Evolutionary conservation across 2,329 filamentous ascomycete species (phyloP).

Genomic region (Alternaria sp.): DNA sequence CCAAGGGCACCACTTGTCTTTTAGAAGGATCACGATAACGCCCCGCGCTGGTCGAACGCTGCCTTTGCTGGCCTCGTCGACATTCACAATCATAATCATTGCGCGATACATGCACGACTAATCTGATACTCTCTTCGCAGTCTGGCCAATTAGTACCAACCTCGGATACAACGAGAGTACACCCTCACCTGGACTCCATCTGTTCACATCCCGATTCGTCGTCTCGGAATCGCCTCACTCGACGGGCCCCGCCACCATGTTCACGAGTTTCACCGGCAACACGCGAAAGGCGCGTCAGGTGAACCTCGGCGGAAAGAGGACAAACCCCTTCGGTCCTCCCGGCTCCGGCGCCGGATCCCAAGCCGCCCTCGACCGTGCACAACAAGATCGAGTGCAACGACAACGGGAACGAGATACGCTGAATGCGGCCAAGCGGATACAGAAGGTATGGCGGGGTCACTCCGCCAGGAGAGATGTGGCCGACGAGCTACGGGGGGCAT

Average conservation of each 20-base stretch:
- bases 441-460: conserved; percentile 84
- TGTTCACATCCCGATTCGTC: not conserved
- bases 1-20: not conserved
- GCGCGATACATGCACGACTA: conserved; percentile 13
- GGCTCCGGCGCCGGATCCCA: conserved; percentile 71
- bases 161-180: not conserved
- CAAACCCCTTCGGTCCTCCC: conserved; percentile 76
- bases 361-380: conserved; percentile 82
- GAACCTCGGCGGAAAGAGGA: conserved; percentile 86
- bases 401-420: conserved; percentile 82
- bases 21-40: not conserved
- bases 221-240: not conserved
- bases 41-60: not conserved
- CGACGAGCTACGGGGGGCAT: conserved; percentile 56
- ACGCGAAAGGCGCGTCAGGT: conserved; percentile 88
- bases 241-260: conserved; percentile 67
- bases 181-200: not conserved
- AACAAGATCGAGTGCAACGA: conserved; percentile 82
- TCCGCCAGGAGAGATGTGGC: conserved; percentile 67
- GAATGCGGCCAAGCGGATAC: conserved; percentile 76
- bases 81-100: conserved; percentile 8
- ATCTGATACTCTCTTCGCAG: conserved; percentile 1
- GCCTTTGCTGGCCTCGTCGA: conserved; percentile 6
- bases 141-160: not conserved
- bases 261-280: conserved; percentile 88